These are phyloP conservation scores for Tuber microsphaerosporum DNA, from an alignment of 495 filamentous ascomycete species.

Conservation along the genomic window DNA sequence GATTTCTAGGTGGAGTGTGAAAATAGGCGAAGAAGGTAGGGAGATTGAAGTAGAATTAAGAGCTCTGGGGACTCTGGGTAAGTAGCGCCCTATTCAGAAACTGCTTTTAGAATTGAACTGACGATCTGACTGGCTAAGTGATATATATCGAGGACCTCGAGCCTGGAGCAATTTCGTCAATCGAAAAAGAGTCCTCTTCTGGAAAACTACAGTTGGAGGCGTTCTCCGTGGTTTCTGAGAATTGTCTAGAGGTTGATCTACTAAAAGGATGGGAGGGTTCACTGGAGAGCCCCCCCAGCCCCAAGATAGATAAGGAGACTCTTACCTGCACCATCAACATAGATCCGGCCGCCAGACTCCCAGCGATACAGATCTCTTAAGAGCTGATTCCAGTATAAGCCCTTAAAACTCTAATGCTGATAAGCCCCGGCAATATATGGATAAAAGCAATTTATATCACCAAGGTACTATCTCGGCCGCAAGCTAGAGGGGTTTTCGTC, in stretches of 20 bases:
- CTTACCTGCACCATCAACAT: neutral
- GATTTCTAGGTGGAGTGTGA: constrained; percentile 5
- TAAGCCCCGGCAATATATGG: neutral
- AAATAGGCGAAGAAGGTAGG: neutral
- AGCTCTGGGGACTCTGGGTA: constrained; percentile 27
- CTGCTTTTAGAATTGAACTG: neutral
- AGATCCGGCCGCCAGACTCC: neutral
- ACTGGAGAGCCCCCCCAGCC: neutral
- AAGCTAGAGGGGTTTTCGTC: too few species aligned
- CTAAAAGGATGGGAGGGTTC: neutral
- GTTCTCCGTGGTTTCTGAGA: neutral
- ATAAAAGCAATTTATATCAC: neutral
- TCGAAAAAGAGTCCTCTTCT: neutral
- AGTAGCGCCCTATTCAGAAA: neutral
- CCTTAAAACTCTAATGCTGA: neutral
- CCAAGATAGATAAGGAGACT: neutral
- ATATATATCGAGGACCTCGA: neutral
- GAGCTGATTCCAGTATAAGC: neutral
- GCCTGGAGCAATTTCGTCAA: neutral
- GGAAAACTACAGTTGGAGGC: neutral
- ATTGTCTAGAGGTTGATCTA: neutral
- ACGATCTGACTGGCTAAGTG: neutral
- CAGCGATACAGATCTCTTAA: neutral
- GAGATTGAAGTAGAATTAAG: constrained; percentile 15
- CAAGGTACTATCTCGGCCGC: neutral